Base-by-base conservation (phyloP, 441 rosid species). In the Dalechampia spathulata region DNA sequence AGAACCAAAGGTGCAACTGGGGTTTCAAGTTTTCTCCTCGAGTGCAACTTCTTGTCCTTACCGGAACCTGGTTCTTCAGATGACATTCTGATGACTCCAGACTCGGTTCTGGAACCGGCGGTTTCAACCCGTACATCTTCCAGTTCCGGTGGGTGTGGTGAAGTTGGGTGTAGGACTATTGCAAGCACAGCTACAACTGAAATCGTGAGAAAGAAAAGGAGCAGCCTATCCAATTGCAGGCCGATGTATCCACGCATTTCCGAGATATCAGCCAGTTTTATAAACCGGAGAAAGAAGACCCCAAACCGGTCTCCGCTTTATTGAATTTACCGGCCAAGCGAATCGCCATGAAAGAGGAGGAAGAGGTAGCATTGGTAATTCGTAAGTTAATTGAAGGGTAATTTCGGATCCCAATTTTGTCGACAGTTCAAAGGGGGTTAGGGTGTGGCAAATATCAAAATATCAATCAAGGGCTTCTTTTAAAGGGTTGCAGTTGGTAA, bases 231-330 rank as follows among this genome's bases (percentile, higher is more conserved):
- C 23, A 58, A 71, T 6, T 80, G 86, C 63, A 71, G 82, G 67
- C 71, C 83, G 46, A 62, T 70, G 4, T 70, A 69, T 22, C 69
- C 81, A 6, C 62, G 75, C 19, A 65, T 55, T 2, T 57, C n/a
- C n/a, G n/a, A n/a, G n/a, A n/a, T n/a, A n/a, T n/a, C 94, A 25
- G 78, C 53, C 11, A 73, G 53, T 49, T 60, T 79, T 54, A 74
- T 79, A 55, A 90, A 72, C 69, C 78, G 97, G 53, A 58, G 97
- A 41, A 87, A 90, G 80, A 85, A 74, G 57, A 75, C 89, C 2
- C 97, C 97, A 26, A 83, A 75, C 34, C 74, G 97, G 55, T 81
- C 97, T 40, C 97, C 97, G 20, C 85, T 90, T n/a, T 78, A 83
- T 61, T 87, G 34, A 80, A n/a, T n/a, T n/a, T n/a, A n/a, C n/a